Percentiles rank a stretch among this genome's conserved stretches.
Evolutionary conservation across 2,329 filamentous ascomycete species (phyloP).

Genomic region (Emmonsia crescens): DNA sequence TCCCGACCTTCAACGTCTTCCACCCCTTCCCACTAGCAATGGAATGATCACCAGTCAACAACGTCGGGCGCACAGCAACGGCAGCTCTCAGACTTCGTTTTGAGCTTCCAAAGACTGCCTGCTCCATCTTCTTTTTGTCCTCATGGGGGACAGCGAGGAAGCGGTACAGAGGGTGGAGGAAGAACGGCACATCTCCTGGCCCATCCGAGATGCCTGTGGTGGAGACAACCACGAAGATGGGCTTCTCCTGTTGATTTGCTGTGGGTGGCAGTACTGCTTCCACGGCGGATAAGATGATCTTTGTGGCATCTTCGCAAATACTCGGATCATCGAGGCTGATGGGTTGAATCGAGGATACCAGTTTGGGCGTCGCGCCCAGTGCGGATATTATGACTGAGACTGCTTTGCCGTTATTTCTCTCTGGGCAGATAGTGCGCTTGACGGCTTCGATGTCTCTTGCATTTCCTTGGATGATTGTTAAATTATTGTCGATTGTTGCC

Average conservation of each 20-base stretch:
- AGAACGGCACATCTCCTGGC: constrained; percentile 11
- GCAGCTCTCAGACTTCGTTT: constrained; percentile 13
- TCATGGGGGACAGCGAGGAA: constrained; percentile 18
- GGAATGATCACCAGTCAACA: constrained; percentile 16
- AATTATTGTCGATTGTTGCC: constrained; percentile 25
- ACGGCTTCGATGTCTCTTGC: constrained; percentile 34
- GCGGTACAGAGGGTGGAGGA: constrained; percentile 15
- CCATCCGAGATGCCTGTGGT: constrained; percentile 18
- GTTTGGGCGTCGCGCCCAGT: constrained; percentile 23
- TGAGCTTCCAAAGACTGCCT: constrained; percentile 14
- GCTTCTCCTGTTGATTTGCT: constrained; percentile 6
- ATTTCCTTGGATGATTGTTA: constrained; percentile 41
- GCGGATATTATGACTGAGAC: constrained; percentile 39
- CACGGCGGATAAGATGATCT: constrained; percentile 15
- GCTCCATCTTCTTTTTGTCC: constrained; percentile 17
- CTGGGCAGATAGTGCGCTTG: constrained; percentile 26
- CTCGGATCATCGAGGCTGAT: constrained; percentile 18
- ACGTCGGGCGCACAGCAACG: constrained; percentile 19
- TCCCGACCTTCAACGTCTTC: constrained; percentile 17
- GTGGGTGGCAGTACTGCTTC: constrained; percentile 12
- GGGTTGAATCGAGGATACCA: constrained; percentile 16
- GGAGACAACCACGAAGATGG: constrained; percentile 16
- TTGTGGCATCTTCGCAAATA: constrained; percentile 18
- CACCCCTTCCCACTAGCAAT: constrained; percentile 13
- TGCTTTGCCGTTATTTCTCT: constrained; percentile 15